A percentile compares a stretch with the other conserved stretches of the same genome.
Evolutionary conservation across 768 basidiomycete genomes (phyloP).

Genomic region (Coprinopsis cinerea): DNA sequence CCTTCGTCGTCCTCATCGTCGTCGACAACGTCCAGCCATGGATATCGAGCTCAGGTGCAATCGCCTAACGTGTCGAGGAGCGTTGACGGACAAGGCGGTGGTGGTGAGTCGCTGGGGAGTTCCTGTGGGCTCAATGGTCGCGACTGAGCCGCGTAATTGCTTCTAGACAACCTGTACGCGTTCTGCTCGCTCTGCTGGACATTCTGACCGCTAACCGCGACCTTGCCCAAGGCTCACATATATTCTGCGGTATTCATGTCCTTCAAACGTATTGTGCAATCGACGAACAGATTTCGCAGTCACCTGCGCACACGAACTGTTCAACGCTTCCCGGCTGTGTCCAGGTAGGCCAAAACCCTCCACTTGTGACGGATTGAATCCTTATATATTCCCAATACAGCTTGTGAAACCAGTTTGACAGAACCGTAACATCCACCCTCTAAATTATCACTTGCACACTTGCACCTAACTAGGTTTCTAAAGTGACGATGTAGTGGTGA

Average conservation of each 20-base stretch:
- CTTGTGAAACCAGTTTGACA: slow-evolving; percentile 73
- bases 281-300: slow-evolving; percentile 38
- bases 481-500: slow-evolving; percentile 62
- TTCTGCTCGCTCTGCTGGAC: neutral
- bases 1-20: neutral
- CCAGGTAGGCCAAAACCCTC: slow-evolving; percentile 49
- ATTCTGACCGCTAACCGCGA: neutral
- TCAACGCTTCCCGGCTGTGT: slow-evolving; percentile 71
- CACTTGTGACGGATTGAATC: too few species aligned
- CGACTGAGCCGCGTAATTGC: neutral
- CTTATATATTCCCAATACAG: slow-evolving; percentile 32
- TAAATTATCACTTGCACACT: too few species aligned
- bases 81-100: slow-evolving; percentile 73
- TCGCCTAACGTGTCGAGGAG: slow-evolving; percentile 65
- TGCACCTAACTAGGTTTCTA: slow-evolving; percentile 3
- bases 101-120: slow-evolving; percentile 49
- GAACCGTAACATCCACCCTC: too few species aligned
- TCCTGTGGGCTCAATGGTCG: neutral
- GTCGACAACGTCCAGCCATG: slow-evolving; percentile 33
- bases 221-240: slow-evolving; percentile 65
- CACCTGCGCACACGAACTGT: slow-evolving; percentile 80
- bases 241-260: slow-evolving; percentile 62
- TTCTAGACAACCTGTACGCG: slow-evolving; percentile 25
- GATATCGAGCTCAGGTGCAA: slow-evolving; percentile 77
- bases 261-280: slow-evolving; percentile 1